Evolutionary conservation across 148 eudicot species (phyloP).

Genomic region (Arbutus unedo): DNA sequence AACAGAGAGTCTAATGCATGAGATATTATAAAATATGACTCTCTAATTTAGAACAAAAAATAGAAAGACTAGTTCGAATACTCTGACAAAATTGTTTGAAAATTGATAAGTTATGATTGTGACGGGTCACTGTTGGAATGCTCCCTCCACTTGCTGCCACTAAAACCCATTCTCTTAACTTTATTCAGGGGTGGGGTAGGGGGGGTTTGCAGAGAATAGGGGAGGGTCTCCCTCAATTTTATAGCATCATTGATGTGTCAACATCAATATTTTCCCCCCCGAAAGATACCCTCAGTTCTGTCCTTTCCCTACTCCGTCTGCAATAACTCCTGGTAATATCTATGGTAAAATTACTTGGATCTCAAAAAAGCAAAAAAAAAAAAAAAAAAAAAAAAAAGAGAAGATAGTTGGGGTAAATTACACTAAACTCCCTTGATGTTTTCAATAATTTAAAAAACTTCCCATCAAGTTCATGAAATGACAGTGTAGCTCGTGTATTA

Average conservation of each 20-base stretch:
- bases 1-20: too few species aligned
- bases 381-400: too few species aligned
- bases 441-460: too few species aligned
- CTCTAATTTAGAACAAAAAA: too few species aligned
- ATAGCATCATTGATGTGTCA: constrained; percentile 45
- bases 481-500: too few species aligned
- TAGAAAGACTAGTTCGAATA: too few species aligned
- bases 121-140: background rate
- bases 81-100: too few species aligned
- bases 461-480: too few species aligned
- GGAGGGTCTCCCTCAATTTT: constrained; percentile 69
- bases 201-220: constrained; percentile 7
- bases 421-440: too few species aligned
- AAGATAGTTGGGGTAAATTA: too few species aligned
- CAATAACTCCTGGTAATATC: background rate
- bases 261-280: constrained; percentile 30
- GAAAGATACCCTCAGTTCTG: constrained; percentile 15
- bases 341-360: background rate
- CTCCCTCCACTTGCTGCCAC: background rate
- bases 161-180: background rate
- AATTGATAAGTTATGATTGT: background rate
- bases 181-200: background rate
- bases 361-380: background rate
- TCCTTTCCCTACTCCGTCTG: background rate
- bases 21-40: too few species aligned